Evolutionary conservation across 2,329 filamentous ascomycete genomes (phyloP).

Genomic region (Claviceps purpurea): DNA sequence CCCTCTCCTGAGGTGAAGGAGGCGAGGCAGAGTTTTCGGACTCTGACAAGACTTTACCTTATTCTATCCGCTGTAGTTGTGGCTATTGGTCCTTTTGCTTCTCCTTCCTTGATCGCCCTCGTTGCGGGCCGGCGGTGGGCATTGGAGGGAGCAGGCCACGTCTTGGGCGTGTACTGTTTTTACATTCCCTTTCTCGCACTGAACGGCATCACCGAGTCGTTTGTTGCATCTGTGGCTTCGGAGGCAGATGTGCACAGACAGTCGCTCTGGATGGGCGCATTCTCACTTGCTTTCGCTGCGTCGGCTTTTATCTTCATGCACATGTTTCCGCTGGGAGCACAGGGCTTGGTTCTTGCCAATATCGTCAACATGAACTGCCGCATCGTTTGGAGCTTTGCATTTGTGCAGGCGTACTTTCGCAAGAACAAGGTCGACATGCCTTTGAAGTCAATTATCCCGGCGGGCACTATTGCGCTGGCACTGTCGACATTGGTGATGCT

Average conservation of each 20-base stretch:
- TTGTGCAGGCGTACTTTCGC: slow-evolving; percentile 54
- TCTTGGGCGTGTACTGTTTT: slow-evolving; percentile 73
- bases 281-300: slow-evolving; percentile 62
- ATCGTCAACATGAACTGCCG: slow-evolving; percentile 79
- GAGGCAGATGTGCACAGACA: slow-evolving; percentile 63
- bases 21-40: slow-evolving; percentile 40
- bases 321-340: slow-evolving; percentile 57
- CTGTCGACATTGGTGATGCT: slow-evolving; percentile 16
- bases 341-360: slow-evolving; percentile 76
- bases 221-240: slow-evolving; percentile 76
- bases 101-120: slow-evolving; percentile 58
- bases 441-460: slow-evolving; percentile 16
- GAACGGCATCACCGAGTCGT: slow-evolving; percentile 85
- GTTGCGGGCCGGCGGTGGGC: slow-evolving; percentile 71
- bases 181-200: slow-evolving; percentile 87
- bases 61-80: slow-evolving; percentile 58
- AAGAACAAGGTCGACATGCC: slow-evolving; percentile 24
- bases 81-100: slow-evolving; percentile 60
- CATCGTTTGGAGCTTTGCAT: slow-evolving; percentile 65
- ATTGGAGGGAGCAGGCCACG: slow-evolving; percentile 54
- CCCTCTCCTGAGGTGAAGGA: slow-evolving; percentile 21
- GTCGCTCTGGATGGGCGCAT: slow-evolving; percentile 70
- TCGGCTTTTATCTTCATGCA: slow-evolving; percentile 64
- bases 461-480: slow-evolving; percentile 14
- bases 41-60: slow-evolving; percentile 58